Conservation (phyloP, 192 early-diverging fungal species). For the Thamnidium elegans region DNA sequence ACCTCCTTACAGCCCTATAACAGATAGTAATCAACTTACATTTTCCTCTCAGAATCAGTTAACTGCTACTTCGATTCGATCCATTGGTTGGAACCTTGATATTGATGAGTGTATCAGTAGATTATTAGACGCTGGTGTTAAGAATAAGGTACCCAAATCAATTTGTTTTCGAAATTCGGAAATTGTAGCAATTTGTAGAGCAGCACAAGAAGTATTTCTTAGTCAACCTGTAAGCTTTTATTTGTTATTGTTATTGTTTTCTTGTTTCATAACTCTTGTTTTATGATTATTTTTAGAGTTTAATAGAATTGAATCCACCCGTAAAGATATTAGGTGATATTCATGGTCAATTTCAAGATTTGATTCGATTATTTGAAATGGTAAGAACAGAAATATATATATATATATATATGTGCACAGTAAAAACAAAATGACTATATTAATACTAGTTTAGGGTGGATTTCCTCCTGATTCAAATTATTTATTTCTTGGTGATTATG, state of each 20-base stretch:
- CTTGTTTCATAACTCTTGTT: not conserved
- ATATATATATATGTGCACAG: not conserved
- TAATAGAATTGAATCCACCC: conserved; percentile 73
- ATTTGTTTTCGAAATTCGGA: conserved; percentile 87
- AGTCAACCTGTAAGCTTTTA: conserved; percentile 62
- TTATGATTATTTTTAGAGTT: conserved; percentile 26
- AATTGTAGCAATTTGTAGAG: conserved; percentile 82
- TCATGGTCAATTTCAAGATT: conserved; percentile 93
- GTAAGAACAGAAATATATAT: conserved; percentile 33
- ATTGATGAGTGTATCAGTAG: conserved; percentile 34
- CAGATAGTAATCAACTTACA: conserved; percentile 25
- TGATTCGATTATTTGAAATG: conserved; percentile 89
- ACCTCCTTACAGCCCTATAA: not conserved
- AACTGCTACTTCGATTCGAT: conserved; percentile 27
- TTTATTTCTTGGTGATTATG: conserved; percentile 94
- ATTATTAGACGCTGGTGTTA: conserved; percentile 15
- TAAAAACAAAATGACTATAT: not conserved
- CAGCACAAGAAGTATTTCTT: conserved; percentile 83
- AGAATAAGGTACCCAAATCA: conserved; percentile 47
- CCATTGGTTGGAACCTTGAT: conserved; percentile 23
- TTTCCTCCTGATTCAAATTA: conserved; percentile 92
- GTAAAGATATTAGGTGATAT: conserved; percentile 88
- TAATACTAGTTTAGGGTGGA: conserved; percentile 52
- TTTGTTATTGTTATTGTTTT: not conserved
- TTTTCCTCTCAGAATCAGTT: conserved; percentile 35